Conservation (phyloP, 2,329 filamentous ascomycete species). For the Fusarium sublunatum region DNA sequence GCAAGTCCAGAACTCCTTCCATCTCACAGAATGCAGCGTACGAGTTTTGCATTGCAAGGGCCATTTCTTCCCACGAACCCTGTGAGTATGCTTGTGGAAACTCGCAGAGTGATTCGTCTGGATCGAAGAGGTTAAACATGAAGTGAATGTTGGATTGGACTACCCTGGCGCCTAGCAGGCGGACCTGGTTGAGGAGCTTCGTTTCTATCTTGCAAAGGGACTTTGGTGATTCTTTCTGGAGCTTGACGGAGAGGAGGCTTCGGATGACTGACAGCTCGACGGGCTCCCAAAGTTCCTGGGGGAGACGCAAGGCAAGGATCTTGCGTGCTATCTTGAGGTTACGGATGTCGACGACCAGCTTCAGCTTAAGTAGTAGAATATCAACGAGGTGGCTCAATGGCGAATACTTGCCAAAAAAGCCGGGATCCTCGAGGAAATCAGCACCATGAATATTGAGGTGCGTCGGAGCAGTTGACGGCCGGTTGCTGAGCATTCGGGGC, state of each 20-base stretch:
- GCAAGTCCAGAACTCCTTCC: not conserved
- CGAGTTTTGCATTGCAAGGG: not conserved
- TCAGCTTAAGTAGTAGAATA: conserved; percentile 13
- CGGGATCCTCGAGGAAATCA: conserved; percentile 53
- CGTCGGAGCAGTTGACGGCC: conserved; percentile 32
- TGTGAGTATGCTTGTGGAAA: not conserved
- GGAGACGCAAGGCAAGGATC: not conserved
- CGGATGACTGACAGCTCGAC: not conserved
- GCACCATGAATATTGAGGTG: conserved; percentile 51
- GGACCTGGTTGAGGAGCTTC: not conserved
- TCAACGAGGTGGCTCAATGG: not conserved
- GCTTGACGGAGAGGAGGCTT: not conserved
- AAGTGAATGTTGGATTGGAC: not conserved
- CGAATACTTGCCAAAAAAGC: not conserved
- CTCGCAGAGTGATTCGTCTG: not conserved
- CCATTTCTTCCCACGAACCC: not conserved
- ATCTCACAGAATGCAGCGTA: not conserved
- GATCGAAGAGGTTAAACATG: not conserved
- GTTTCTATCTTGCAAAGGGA: not conserved
- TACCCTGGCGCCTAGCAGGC: not conserved
- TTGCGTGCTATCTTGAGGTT: conserved; percentile 15
- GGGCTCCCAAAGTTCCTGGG: not conserved
- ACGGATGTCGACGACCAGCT: conserved; percentile 17
- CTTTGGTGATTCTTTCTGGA: not conserved
- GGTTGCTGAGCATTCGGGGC: conserved; percentile 10